Conservation (phyloP, 2,329 filamentous ascomycete genomes). For the Colletotrichum acutatum region DNA sequence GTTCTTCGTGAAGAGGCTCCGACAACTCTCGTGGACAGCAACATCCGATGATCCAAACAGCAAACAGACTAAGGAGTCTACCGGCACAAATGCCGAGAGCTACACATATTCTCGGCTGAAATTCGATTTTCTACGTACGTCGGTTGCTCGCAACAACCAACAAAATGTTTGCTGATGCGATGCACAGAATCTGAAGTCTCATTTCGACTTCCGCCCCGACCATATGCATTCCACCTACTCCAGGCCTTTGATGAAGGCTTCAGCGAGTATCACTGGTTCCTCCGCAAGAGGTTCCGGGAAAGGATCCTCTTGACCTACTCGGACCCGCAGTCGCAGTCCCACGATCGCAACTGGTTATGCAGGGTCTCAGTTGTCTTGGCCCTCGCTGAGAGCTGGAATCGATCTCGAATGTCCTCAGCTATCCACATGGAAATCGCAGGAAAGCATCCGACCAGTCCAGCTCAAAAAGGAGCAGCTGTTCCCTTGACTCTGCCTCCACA, state of each 20-base stretch:
- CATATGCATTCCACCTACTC: constrained; percentile 35
- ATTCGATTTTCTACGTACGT: constrained; percentile 36
- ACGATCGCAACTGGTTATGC: constrained; percentile 38
- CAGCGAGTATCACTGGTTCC: constrained; percentile 38
- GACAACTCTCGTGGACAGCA: constrained; percentile 19
- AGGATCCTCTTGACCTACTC: constrained; percentile 34
- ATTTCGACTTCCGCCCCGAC: constrained; percentile 33
- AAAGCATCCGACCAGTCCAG: neutral
- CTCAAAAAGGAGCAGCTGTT: neutral
- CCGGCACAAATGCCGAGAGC: neutral
- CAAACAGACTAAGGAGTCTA: neutral
- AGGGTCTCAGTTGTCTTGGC: constrained; percentile 36
- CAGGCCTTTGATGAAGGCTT: constrained; percentile 37
- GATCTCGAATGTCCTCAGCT: constrained; percentile 1
- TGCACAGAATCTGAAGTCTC: constrained; percentile 32
- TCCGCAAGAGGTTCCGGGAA: constrained; percentile 31
- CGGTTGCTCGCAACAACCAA: neutral
- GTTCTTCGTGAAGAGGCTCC: constrained; percentile 33
- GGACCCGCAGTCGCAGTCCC: constrained; percentile 31
- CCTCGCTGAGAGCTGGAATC: constrained; percentile 35
- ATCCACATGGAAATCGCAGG: neutral
- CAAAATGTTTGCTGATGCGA: neutral
- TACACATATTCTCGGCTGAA: constrained; percentile 37
- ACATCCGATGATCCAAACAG: neutral
- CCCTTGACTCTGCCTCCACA: neutral